Conservation (phyloP, 2,329 filamentous ascomycete species). For the Trichophyton schoenleinii region DNA sequence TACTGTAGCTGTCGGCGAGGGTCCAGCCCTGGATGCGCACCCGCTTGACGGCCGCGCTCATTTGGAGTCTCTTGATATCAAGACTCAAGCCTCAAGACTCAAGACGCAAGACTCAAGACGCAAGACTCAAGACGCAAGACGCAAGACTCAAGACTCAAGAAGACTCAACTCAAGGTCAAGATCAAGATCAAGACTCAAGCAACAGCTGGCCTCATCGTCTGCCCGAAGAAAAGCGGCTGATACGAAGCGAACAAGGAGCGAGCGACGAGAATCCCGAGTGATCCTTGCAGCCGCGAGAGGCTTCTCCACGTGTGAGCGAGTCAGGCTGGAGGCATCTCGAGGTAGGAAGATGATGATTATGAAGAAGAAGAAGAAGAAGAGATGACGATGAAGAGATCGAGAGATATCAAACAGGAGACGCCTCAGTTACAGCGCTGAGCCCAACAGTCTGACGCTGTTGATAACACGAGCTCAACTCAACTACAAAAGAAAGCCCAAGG, state of each 20-base stretch:
- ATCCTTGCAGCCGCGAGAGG: neutral
- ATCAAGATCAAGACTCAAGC: too few species aligned
- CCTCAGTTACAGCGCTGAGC: neutral
- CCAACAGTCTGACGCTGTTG: too few species aligned
- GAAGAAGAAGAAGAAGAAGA: neutral
- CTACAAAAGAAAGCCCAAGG: too few species aligned
- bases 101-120: too few species aligned
- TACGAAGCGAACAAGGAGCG: too few species aligned
- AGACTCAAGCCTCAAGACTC: too few species aligned
- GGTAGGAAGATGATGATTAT: too few species aligned
- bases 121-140: neutral
- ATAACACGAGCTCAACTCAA: too few species aligned
- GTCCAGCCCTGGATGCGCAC: slow-evolving; percentile 30
- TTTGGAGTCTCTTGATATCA: slow-evolving; percentile 10
- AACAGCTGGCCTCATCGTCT: neutral
- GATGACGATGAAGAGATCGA: neutral
- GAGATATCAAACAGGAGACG: neutral
- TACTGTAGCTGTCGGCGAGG: slow-evolving; percentile 28
- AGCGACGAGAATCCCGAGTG: neutral
- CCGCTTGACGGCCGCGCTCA: slow-evolving; percentile 30
- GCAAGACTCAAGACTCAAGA: too few species aligned
- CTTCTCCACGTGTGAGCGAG: too few species aligned
- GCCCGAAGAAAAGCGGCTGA: neutral
- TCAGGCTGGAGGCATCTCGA: too few species aligned
- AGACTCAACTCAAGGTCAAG: too few species aligned